Conservation (phyloP, 805 yeast species). For the Schwanniomyces vanrijiae region DNA sequence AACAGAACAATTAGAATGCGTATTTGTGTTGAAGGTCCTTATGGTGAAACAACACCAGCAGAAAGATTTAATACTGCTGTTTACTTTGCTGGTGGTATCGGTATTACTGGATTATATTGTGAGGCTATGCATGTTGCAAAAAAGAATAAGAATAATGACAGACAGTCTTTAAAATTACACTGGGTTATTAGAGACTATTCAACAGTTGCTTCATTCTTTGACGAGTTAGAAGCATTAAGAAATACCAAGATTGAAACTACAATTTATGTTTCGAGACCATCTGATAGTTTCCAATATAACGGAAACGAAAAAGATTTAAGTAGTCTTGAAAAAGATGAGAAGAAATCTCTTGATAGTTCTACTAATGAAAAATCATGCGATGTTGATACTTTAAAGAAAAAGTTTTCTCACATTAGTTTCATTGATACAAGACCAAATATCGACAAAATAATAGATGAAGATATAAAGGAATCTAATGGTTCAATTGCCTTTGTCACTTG, state of each 20-base stretch:
- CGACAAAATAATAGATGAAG: slow-evolving; percentile 33
- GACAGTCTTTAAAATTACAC: slow-evolving; percentile 39
- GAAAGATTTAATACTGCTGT: slow-evolving; percentile 53
- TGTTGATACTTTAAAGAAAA: slow-evolving; percentile 2
- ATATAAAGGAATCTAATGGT: slow-evolving; percentile 37
- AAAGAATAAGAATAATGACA: slow-evolving; percentile 17
- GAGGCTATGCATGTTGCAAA: slow-evolving; percentile 34
- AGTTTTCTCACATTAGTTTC: slow-evolving; percentile 36
- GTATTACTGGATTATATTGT: slow-evolving; percentile 58
- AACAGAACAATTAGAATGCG: slow-evolving; percentile 25
- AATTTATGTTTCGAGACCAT: slow-evolving; percentile 23
- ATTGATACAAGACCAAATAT: slow-evolving; percentile 51
- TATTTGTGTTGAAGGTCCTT: slow-evolving; percentile 64
- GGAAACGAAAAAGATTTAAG: slow-evolving; percentile 1
- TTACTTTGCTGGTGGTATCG: slow-evolving; percentile 73
- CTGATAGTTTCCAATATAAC: background rate
- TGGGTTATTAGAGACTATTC: slow-evolving; percentile 64
- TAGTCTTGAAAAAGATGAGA: background rate
- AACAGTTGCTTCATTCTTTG: slow-evolving; percentile 48
- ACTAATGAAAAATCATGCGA: slow-evolving; percentile 6
- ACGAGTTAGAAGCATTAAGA: slow-evolving; percentile 33
- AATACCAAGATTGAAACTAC: slow-evolving; percentile 23
- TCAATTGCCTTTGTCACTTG: slow-evolving; percentile 58
- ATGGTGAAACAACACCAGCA: slow-evolving; percentile 55
- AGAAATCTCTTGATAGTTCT: slow-evolving; percentile 1